Evolutionary conservation across 495 filamentous ascomycete species (phyloP).

Genomic region (Lophiostoma macrostomum): DNA sequence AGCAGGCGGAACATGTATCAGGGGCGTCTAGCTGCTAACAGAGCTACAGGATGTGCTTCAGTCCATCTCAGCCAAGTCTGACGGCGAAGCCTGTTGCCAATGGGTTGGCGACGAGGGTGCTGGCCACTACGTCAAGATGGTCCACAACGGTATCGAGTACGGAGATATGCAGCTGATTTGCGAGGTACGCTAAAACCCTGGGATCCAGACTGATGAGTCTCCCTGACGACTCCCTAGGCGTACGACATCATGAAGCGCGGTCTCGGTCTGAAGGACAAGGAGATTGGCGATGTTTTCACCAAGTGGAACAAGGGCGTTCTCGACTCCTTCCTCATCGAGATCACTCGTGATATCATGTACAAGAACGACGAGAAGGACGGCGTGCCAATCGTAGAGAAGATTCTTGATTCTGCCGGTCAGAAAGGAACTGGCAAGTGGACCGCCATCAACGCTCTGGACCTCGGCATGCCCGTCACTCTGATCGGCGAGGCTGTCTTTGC

Average conservation of each 20-base stretch:
- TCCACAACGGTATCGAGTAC: slow-evolving; percentile 99
- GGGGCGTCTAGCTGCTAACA: slow-evolving; percentile 1
- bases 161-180: slow-evolving; percentile 99
- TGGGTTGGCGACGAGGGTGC: slow-evolving; percentile 99
- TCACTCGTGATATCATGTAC: slow-evolving; percentile 95
- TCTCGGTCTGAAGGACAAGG: slow-evolving; percentile 75
- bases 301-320: slow-evolving; percentile 99
- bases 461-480: slow-evolving; percentile 97
- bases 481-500: slow-evolving; percentile 97
- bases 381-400: slow-evolving; percentile 91
- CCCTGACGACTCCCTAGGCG: slow-evolving; percentile 56
- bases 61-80: slow-evolving; percentile 93
- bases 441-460: slow-evolving; percentile 95
- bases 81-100: slow-evolving; percentile 95
- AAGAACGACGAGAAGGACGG: slow-evolving; percentile 88
- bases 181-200: slow-evolving; percentile 61
- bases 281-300: slow-evolving; percentile 89
- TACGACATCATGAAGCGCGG: slow-evolving; percentile 99
- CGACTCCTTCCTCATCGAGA: slow-evolving; percentile 99
- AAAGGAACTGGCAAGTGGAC: slow-evolving; percentile 99
- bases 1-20: background rate
- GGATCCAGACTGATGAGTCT: slow-evolving; percentile 12
- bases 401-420: slow-evolving; percentile 96
- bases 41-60: slow-evolving; percentile 74
- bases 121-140: slow-evolving; percentile 99